phyloP scores from a whole-genome alignment of 164 flowering plant species.

The Piper betle region DNA sequence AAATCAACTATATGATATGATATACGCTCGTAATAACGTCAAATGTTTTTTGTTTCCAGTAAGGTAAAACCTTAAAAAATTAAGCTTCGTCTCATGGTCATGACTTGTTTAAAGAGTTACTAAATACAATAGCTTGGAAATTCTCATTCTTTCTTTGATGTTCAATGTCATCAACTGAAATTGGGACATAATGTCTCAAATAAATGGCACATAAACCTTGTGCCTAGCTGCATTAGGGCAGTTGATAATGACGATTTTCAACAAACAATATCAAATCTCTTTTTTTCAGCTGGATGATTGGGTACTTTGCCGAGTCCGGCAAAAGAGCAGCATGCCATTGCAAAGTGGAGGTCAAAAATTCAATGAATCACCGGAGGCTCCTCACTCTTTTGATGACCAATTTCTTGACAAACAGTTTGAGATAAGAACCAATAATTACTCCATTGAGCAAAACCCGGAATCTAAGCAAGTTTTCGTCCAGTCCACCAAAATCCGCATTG shows the following conservation, averaged over 20 bases:
- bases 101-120: no score
- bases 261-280: background rate
- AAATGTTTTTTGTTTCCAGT: no score
- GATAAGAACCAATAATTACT: slow-evolving; percentile 2
- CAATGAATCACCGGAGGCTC: slow-evolving; percentile 1
- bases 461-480: slow-evolving; percentile 1
- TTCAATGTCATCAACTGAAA: no score
- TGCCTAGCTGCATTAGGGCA: background rate
- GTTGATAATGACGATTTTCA: no score
- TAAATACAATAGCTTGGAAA: no score
- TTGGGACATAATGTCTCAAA: no score
- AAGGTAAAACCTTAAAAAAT: no score
- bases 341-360: slow-evolving; percentile 5
- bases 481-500: slow-evolving; percentile 2
- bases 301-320: slow-evolving; percentile 29
- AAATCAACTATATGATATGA: no score
- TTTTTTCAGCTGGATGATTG: slow-evolving; percentile 26
- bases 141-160: no score
- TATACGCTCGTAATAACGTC: no score
- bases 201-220: background rate
- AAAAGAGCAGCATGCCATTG: slow-evolving; percentile 6
- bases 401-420: slow-evolving; percentile 5
- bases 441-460: slow-evolving; percentile 1
- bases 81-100: no score
- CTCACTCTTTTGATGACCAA: slow-evolving; percentile 2